These are phyloP conservation scores for Elsinoe arachidis DNA, from an alignment of 2,329 filamentous ascomycete species.

Conservation along the genomic window DNA sequence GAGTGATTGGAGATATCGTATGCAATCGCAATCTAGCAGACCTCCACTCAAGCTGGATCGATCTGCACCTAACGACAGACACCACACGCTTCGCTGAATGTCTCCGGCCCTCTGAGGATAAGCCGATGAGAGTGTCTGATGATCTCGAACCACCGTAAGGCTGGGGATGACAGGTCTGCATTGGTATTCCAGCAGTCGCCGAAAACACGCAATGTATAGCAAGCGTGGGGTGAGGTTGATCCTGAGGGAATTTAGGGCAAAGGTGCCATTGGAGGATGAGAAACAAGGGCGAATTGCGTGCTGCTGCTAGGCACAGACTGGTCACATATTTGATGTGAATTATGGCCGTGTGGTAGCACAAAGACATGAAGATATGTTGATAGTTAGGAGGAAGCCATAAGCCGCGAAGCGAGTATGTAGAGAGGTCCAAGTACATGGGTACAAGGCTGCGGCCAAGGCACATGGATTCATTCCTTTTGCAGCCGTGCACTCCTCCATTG, in stretches of 20 bases:
- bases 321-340: neutral
- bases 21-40: no score
- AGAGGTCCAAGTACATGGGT: neutral
- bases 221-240: conserved; percentile 15
- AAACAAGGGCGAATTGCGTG: conserved; percentile 10
- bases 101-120: no score
- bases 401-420: neutral
- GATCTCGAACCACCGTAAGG: no score
- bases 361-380: neutral
- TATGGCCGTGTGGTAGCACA: neutral
- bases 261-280: neutral
- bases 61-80: no score
- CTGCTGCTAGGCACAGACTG: neutral
- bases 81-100: no score
- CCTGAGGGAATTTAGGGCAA: conserved; percentile 14
- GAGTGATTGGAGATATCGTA: no score
- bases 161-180: no score
- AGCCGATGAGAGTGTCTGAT: no score
- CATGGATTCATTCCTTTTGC: neutral
- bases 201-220: neutral
- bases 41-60: no score
- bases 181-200: no score
- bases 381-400: neutral
- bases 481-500: neutral
- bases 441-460: neutral